Conservation (phyloP, 345 rosid species). For the Brassica carinata region DNA sequence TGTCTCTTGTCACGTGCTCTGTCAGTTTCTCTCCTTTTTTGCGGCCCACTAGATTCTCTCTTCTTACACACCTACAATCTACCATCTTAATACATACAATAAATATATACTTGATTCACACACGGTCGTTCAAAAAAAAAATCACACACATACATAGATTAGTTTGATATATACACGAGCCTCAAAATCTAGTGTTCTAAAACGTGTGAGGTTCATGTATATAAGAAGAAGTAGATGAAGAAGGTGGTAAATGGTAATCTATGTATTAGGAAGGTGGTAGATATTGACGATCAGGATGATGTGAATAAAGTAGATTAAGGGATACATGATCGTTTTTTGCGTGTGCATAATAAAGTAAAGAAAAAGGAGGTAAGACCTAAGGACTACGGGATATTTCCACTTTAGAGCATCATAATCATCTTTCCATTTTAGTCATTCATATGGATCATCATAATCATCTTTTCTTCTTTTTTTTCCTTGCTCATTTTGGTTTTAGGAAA, state of each 20-base stretch:
- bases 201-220: no score
- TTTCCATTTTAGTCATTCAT: conserved; percentile 38
- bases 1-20: conserved; percentile 44
- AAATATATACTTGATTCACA: not conserved
- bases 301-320: conserved; percentile 5
- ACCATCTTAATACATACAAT: not conserved
- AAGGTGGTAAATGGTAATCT: not conserved
- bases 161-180: not conserved
- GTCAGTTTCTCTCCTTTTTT: conserved; percentile 38
- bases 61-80: conserved; percentile 41
- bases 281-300: conserved; percentile 6
- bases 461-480: not conserved
- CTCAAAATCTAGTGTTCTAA: not conserved
- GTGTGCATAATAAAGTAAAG: not conserved
- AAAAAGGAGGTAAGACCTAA: conserved; percentile 24
- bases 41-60: conserved; percentile 40
- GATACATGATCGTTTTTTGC: no score
- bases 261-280: no score
- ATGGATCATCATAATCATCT: conserved; percentile 23
- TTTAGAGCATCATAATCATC: conserved; percentile 9
- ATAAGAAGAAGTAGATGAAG: no score
- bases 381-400: conserved; percentile 36
- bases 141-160: no score
- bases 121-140: not conserved
- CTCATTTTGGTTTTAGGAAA: not conserved